Percentiles rank a stretch among this genome's conserved stretches.
Evolutionary conservation across 179 eudicot genomes (phyloP).

Genomic region (Spinacia oleracea): DNA sequence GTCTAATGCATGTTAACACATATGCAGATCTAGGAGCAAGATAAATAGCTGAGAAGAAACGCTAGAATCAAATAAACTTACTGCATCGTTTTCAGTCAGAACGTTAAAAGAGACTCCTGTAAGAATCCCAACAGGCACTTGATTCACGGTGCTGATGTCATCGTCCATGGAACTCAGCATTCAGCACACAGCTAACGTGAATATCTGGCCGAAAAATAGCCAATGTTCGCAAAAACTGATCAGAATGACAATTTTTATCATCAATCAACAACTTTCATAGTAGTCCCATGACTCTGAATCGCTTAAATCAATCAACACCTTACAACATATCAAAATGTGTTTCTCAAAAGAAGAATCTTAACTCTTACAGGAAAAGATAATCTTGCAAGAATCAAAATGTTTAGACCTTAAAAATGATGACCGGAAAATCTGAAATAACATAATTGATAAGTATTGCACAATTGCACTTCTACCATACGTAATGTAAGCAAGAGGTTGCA

Average conservation of each 20-base stretch:
- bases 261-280: background rate
- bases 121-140: conserved; percentile 53
- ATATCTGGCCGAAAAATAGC: background rate
- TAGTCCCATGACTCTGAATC: background rate
- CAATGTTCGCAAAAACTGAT: background rate
- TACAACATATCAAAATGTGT: background rate
- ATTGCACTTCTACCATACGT: background rate
- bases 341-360: background rate
- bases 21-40: conserved; percentile 10
- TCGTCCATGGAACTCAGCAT: conserved; percentile 50
- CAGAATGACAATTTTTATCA: background rate
- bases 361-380: background rate
- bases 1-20: background rate
- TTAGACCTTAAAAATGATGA: background rate
- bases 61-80: conserved; percentile 38
- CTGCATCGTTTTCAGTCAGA: conserved; percentile 65
- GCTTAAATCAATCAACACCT: background rate
- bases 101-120: conserved; percentile 53
- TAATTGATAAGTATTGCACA: background rate
- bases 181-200: background rate
- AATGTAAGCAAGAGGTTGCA: background rate
- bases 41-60: background rate
- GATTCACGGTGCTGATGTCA: conserved; percentile 41
- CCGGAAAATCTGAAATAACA: background rate
- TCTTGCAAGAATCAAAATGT: background rate